Base-by-base conservation (phyloP, 768 basidiomycete species). In the Dacryopinax primogenitus region DNA sequence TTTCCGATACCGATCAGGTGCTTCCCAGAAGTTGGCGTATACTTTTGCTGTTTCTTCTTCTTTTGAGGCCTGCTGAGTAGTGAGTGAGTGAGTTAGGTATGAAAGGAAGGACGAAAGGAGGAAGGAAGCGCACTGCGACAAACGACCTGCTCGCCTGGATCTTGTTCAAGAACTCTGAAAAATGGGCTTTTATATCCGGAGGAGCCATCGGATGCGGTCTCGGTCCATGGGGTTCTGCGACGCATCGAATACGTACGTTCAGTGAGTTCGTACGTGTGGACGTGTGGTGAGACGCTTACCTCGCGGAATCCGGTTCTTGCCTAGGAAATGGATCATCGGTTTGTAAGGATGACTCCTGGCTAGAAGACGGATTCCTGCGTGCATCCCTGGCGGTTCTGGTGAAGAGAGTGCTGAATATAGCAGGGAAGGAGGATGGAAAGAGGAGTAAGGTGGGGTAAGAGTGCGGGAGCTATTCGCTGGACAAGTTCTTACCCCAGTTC, bases 121-220 rank as follows among this genome's bases (percentile, higher is more conserved):
- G 18, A 65, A 65, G 15, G 63, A 0, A 41, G 21, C n/a, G 64
- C 15, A n/a, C 15, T 47, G 12, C 39, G 44, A 39, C 34, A 62
- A 28, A 33, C 21, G 33, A 62, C 26, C 26, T 26, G 7, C 65
- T 62, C n/a, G n/a, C n/a, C n/a, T n/a, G n/a, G n/a, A n/a, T n/a
- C n/a, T n/a, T n/a, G n/a, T n/a, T n/a, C n/a, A 74, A 70, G 71
- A 75, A 75, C 1, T 69, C 69, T 67, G 72, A 71, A 68, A 74
- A 75, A 58, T 62, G 41, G 23, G 72, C 71, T 26, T 66, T 69
- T 45, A 75, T 67, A 36, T 74, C 73, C 66, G 62, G 51, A 2
- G 74, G 74, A 6, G 74, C 72, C 18, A 67, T 67, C 15, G 74
- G 74, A 63, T 75, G 74, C 3, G 73, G 71, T 1, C 69, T 68